phyloP scores from a whole-genome alignment of 2,329 filamentous ascomycete genomes.

The Cercospora sp. region DNA sequence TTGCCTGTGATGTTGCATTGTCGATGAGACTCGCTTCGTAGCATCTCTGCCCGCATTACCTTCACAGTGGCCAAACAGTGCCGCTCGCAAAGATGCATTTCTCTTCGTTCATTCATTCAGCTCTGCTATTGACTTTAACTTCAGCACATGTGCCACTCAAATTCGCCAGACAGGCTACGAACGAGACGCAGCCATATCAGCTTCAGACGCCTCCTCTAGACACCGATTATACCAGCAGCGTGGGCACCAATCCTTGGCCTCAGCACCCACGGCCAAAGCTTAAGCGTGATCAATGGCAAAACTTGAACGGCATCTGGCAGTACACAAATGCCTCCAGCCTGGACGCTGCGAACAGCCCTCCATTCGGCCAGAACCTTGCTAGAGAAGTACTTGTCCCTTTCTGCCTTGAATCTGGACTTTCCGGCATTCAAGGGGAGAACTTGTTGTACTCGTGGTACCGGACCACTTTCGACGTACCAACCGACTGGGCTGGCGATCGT shows the following conservation, averaged over 20 bases:
- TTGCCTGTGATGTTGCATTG: background rate
- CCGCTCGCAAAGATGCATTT: conserved; percentile 10
- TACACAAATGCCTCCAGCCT: conserved; percentile 46
- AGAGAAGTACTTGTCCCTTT: conserved; percentile 55
- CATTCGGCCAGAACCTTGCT: conserved; percentile 47
- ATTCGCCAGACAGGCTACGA: conserved; percentile 1
- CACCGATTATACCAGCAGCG: conserved; percentile 54
- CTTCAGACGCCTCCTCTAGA: conserved; percentile 46
- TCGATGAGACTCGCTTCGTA: background rate
- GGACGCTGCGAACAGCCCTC: conserved; percentile 46
- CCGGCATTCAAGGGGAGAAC: conserved; percentile 43
- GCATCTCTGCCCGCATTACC: background rate
- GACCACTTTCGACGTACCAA: conserved; percentile 54
- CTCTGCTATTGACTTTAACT: conserved; percentile 6
- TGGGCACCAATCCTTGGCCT: conserved; percentile 56
- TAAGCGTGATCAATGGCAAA: conserved; percentile 55
- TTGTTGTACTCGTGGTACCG: conserved; percentile 41
- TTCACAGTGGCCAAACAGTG: background rate
- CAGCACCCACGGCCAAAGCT: conserved; percentile 56
- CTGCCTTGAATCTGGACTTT: conserved; percentile 57
- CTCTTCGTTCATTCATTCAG: background rate
- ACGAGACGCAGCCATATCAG: conserved; percentile 37
- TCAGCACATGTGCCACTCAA: conserved; percentile 3
- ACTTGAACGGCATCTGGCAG: conserved; percentile 60
- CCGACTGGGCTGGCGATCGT: conserved; percentile 49